Evolutionary conservation across 108 stramenopile genomes (phyloP).

Genomic region (Fragilaria crotonensis): DNA sequence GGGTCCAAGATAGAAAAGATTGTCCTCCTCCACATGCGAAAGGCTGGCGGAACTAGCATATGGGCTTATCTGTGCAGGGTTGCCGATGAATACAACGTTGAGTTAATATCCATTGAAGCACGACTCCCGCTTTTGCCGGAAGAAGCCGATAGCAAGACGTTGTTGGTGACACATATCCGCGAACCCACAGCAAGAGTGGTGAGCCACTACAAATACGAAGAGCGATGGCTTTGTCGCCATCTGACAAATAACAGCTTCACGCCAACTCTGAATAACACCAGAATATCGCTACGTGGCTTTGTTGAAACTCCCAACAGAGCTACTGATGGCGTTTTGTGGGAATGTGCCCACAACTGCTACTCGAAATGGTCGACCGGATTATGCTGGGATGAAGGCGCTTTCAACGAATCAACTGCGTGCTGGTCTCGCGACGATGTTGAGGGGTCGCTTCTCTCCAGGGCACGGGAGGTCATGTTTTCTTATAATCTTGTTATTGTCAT

Average conservation of each 20-base stretch:
- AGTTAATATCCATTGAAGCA: not conserved
- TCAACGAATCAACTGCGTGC: not conserved
- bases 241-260: not conserved
- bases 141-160: not conserved
- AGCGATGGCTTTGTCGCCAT: conserved; percentile 4
- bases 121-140: not conserved
- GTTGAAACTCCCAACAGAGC: not conserved
- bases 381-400: not conserved
- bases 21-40: conserved; percentile 2
- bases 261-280: not conserved
- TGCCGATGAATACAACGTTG: not conserved
- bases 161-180: conserved; percentile 4
- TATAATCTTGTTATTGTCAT: not conserved
- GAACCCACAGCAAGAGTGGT: not conserved
- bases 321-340: not conserved
- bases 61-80: not conserved
- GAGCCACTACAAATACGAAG: conserved; percentile 11
- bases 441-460: not conserved
- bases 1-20: not conserved
- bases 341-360: not conserved
- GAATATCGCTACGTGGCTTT: not conserved
- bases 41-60: conserved; percentile 4
- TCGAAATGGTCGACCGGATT: not conserved
- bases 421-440: not conserved
- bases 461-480: not conserved